A percentile compares a stretch with the other conserved stretches of the same genome.
Conservation (phyloP, 768 basidiomycete species). For the Lactifluus piperatus region DNA sequence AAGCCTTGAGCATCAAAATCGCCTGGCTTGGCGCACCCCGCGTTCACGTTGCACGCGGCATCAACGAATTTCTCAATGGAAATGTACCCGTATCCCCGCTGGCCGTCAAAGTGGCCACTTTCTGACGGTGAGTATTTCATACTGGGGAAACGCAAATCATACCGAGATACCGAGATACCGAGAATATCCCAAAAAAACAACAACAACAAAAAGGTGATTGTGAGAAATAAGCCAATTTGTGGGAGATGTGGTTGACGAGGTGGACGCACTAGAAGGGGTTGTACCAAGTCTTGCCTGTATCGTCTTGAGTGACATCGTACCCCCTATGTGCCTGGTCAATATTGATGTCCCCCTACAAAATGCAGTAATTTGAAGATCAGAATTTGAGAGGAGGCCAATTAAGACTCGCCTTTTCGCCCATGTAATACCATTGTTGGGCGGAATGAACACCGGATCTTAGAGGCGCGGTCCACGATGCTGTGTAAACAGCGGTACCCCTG, state of each 20-base stretch:
- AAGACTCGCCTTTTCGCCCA: constrained; percentile 72
- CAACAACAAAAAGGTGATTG: background rate
- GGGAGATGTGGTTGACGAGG: background rate
- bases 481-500: constrained; percentile 83
- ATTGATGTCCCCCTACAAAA: constrained; percentile 70
- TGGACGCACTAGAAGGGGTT: constrained; percentile 82
- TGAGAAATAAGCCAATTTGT: background rate
- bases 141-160: constrained; percentile 32
- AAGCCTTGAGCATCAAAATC: constrained; percentile 75
- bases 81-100: constrained; percentile 86
- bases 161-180: no score
- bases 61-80: constrained; percentile 92
- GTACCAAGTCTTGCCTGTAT: constrained; percentile 75
- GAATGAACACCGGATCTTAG: constrained; percentile 84
- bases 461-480: constrained; percentile 92
- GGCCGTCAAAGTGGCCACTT: constrained; percentile 89
- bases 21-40: constrained; percentile 50
- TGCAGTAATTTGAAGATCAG: background rate
- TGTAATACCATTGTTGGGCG: constrained; percentile 91
- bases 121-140: constrained; percentile 95
- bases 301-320: constrained; percentile 83
- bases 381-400: background rate
- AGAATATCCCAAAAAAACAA: background rate
- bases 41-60: constrained; percentile 71
- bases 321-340: constrained; percentile 94